phyloP scores from a whole-genome alignment of 176 grass and related monocot genomes.

The Carex pumila region DNA sequence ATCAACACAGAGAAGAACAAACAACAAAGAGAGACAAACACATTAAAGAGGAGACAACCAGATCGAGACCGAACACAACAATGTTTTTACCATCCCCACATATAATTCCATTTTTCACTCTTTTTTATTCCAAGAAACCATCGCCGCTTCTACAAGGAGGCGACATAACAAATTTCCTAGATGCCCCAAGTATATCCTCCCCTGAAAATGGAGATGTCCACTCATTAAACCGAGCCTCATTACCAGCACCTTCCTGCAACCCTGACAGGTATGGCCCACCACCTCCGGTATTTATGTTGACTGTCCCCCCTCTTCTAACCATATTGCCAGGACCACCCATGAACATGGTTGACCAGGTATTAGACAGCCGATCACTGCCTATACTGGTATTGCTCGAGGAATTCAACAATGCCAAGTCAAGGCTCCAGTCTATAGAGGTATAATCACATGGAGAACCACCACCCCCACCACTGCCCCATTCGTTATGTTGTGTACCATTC shows the following conservation, averaged over 20 bases:
- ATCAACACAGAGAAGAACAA: conserved; percentile 4
- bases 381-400: conserved; percentile 21
- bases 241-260: not conserved
- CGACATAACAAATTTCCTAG: conserved; percentile 22
- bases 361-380: conserved; percentile 47
- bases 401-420: conserved; percentile 67
- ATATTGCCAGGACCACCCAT: conserved; percentile 46
- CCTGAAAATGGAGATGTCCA: conserved; percentile 26
- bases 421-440: conserved; percentile 89
- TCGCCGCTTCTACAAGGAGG: conserved; percentile 25
- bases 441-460: conserved; percentile 49
- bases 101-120: conserved; percentile 11
- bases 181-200: conserved; percentile 23
- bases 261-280: conserved; percentile 1
- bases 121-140: conserved; percentile 21
- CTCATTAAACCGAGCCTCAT: not conserved
- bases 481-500: conserved; percentile 26
- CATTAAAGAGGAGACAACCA: conserved; percentile 9
- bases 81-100: conserved; percentile 16
- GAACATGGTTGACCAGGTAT: conserved; percentile 99
- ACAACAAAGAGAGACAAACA: conserved; percentile 1
- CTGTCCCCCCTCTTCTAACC: not conserved
- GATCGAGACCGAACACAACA: conserved; percentile 26
- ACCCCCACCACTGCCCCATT: conserved; percentile 59
- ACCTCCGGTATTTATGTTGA: conserved; percentile 10